phyloP scores from a whole-genome alignment of 2,329 filamentous ascomycete species.

The Hypoxylon sp. region DNA sequence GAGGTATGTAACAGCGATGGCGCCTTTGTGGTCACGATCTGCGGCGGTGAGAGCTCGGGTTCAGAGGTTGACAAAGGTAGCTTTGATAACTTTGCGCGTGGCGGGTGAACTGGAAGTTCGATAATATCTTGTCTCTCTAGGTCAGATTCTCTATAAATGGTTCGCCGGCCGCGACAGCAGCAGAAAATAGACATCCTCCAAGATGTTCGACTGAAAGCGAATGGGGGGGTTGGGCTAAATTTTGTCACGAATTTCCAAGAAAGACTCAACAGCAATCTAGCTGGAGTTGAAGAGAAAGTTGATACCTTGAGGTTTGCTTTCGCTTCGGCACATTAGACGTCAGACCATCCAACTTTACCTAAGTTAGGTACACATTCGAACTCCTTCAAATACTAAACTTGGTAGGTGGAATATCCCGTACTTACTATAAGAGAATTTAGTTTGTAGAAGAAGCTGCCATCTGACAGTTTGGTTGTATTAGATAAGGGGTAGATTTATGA shows the following conservation, averaged over 20 bases:
- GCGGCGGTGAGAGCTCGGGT: constrained; percentile 43
- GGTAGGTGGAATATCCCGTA: background rate
- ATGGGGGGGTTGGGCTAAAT: constrained; percentile 48
- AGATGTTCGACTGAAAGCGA: constrained; percentile 18
- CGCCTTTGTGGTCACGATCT: constrained; percentile 39
- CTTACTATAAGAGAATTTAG: background rate
- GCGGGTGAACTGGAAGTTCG: constrained; percentile 47
- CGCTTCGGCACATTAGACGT: constrained; percentile 29
- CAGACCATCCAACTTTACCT: constrained; percentile 17
- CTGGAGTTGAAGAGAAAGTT: constrained; percentile 19
- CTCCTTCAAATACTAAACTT: background rate
- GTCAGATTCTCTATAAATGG: constrained; percentile 35
- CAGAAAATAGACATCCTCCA: constrained; percentile 56
- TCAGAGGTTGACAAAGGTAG: constrained; percentile 39
- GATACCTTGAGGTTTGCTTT: constrained; percentile 11
- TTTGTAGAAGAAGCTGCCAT: background rate
- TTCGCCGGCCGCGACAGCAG: constrained; percentile 52
- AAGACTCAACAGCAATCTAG: constrained; percentile 16
- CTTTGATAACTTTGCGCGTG: constrained; percentile 47
- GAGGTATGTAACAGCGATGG: constrained; percentile 46
- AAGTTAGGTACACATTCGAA: background rate
- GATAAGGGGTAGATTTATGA: background rate
- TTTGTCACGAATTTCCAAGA: constrained; percentile 50
- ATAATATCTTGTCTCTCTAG: constrained; percentile 29
- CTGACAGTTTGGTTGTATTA: background rate